Conservation (phyloP, 306 rosid species). For the Cucurbita ficifolia region DNA sequence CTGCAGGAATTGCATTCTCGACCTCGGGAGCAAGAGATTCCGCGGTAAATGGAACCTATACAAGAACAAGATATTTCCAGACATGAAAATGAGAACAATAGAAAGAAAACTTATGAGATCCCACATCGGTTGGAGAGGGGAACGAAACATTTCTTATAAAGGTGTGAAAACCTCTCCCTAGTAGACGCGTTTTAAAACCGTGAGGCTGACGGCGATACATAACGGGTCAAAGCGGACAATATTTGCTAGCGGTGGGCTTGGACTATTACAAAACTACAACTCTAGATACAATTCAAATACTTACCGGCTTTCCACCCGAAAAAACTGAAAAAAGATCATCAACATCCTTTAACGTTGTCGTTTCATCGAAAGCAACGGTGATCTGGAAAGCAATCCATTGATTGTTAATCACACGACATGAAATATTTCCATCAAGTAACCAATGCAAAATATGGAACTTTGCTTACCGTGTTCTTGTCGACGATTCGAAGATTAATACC, state of each 20-base stretch:
- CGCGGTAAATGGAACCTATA: slow-evolving; percentile 79
- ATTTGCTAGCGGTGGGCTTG: no score
- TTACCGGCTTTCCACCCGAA: slow-evolving; percentile 46
- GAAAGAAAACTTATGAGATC: background rate
- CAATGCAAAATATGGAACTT: slow-evolving; percentile 2
- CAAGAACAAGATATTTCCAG: background rate
- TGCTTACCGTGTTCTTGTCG: slow-evolving; percentile 65
- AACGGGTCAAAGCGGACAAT: no score
- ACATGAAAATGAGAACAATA: background rate
- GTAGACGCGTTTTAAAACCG: no score
- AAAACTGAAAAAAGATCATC: slow-evolving; percentile 80
- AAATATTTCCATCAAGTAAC: slow-evolving; percentile 5
- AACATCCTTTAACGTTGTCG: slow-evolving; percentile 87
- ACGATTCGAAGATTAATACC: slow-evolving; percentile 65
- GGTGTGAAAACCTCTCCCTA: no score
- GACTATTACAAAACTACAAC: background rate
- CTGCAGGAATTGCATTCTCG: slow-evolving; percentile 50
- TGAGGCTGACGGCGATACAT: no score
- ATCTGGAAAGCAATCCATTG: slow-evolving; percentile 36
- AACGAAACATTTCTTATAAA: no score
- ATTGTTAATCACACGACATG: slow-evolving; percentile 10
- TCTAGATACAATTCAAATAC: slow-evolving; percentile 1
- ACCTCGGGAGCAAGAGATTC: slow-evolving; percentile 86
- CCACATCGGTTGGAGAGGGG: no score
- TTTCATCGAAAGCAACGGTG: slow-evolving; percentile 88